These are phyloP conservation scores for Fusarium duplospermum DNA, from an alignment of 2,329 filamentous ascomycete genomes.

Conservation along the genomic window DNA sequence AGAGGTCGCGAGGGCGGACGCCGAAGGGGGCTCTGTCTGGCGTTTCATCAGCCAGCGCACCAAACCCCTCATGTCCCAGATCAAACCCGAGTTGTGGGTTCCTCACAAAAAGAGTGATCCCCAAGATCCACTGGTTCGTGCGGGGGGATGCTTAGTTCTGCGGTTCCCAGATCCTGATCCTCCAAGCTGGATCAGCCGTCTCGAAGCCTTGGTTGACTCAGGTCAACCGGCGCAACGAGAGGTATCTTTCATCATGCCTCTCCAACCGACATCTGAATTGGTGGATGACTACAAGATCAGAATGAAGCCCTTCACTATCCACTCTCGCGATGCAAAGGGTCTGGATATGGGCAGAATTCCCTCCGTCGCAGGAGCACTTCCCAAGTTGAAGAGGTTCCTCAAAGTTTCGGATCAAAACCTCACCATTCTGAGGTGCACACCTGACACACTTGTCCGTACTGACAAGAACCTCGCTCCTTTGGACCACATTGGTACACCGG, in stretches of 20 bases:
- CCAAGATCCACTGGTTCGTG: not conserved
- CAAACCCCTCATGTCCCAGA: slow-evolving; percentile 33
- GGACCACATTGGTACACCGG: slow-evolving; percentile 22
- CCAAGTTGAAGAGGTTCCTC: slow-evolving; percentile 26
- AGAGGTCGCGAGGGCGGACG: slow-evolving; percentile 39
- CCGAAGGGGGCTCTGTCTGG: slow-evolving; percentile 23
- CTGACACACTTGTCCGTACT: slow-evolving; percentile 20
- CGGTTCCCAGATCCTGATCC: slow-evolving; percentile 16
- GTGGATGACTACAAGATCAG: not conserved
- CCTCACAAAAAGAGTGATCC: not conserved
- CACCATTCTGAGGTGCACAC: slow-evolving; percentile 17
- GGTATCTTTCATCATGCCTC: slow-evolving; percentile 3
- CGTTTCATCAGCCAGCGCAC: slow-evolving; percentile 46
- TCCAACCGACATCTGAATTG: not conserved
- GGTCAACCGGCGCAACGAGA: not conserved
- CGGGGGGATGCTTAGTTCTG: slow-evolving; percentile 13
- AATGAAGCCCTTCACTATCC: slow-evolving; percentile 20
- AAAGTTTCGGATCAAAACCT: slow-evolving; percentile 23
- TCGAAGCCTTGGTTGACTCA: fast-evolving
- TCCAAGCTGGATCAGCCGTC: not conserved
- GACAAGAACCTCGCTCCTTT: slow-evolving; percentile 27
- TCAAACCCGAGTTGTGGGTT: slow-evolving; percentile 29
- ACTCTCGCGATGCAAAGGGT: slow-evolving; percentile 21
- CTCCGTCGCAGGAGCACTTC: not conserved
- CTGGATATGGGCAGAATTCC: slow-evolving; percentile 16